Evolutionary conservation across 768 basidiomycete genomes (phyloP).

Genomic region (Nidula microcarpa): DNA sequence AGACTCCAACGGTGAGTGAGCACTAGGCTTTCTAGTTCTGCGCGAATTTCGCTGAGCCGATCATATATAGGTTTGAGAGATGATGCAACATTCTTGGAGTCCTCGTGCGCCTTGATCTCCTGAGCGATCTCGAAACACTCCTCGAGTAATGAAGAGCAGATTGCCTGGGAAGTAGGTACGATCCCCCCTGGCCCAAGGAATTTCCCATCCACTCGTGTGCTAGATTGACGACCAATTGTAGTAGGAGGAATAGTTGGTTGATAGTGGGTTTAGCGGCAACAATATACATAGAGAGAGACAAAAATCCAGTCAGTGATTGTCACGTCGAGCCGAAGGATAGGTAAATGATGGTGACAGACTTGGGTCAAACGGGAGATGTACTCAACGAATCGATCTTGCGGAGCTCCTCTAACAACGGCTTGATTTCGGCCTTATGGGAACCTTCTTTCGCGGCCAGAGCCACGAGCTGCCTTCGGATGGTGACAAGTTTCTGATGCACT

Average conservation of each 20-base stretch:
- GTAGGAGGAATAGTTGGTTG: background rate
- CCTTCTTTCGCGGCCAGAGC: constrained; percentile 86
- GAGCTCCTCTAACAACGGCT: constrained; percentile 88
- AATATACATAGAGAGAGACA: constrained; percentile 8
- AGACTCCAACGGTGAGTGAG: constrained; percentile 97
- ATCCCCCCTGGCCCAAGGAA: constrained; percentile 89
- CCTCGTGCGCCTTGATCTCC: constrained; percentile 92
- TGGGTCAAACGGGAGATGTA: constrained; percentile 31
- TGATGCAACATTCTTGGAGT: constrained; percentile 81
- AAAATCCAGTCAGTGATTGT: constrained; percentile 7
- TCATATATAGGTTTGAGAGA: constrained; percentile 93
- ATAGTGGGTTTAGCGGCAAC: constrained; percentile 3
- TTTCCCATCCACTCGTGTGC: constrained; percentile 93
- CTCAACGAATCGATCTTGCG: constrained; percentile 96
- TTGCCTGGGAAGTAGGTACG: constrained; percentile 87
- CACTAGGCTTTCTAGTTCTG: constrained; percentile 86
- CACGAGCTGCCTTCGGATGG: constrained; percentile 84
- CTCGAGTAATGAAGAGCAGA: constrained; percentile 89
- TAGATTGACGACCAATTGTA: constrained; percentile 17
- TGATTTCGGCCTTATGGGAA: constrained; percentile 81
- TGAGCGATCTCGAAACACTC: constrained; percentile 95
- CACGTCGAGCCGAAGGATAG: constrained; percentile 10
- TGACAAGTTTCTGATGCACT: constrained; percentile 85
- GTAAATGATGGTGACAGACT: constrained; percentile 25
- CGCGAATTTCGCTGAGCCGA: constrained; percentile 78